Evolutionary conservation across 495 filamentous ascomycete genomes (phyloP).

Genomic region (Daldinia grandis): DNA sequence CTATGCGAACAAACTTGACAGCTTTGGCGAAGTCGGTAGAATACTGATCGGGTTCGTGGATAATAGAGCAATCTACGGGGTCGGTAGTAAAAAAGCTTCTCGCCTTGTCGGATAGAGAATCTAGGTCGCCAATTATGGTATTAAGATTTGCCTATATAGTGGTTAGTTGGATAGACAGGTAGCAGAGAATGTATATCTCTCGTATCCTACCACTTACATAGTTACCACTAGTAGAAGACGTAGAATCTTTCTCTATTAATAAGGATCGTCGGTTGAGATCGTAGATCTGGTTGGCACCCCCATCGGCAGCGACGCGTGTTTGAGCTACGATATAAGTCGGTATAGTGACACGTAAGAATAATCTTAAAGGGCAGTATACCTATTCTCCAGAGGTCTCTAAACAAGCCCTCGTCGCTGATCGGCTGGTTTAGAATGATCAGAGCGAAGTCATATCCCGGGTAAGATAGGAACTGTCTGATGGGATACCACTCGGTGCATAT

Average conservation of each 20-base stretch:
- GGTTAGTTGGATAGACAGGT: constrained; percentile 14
- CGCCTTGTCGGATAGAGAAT: constrained; percentile 72
- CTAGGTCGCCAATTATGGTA: constrained; percentile 85
- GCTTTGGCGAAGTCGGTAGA: constrained; percentile 78
- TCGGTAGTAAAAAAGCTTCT: constrained; percentile 66
- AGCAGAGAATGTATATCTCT: neutral
- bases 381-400: constrained; percentile 63
- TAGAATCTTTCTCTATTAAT: neutral
- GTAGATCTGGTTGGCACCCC: constrained; percentile 84
- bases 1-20: constrained; percentile 58
- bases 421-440: constrained; percentile 78
- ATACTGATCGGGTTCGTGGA: constrained; percentile 78
- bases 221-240: neutral
- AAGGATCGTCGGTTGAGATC: constrained; percentile 54
- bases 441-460: constrained; percentile 54
- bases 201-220: neutral
- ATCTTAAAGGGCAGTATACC: constrained; percentile 53
- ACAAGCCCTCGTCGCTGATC: constrained; percentile 61
- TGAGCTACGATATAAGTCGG: constrained; percentile 54
- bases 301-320: constrained; percentile 81
- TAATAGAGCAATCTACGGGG: constrained; percentile 59
- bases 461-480: constrained; percentile 37
- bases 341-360: neutral
- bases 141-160: constrained; percentile 62
- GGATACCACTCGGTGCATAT: constrained; percentile 43